Conservation (phyloP, 2,329 filamentous ascomycete genomes). For the Hypoxylon sp. region DNA sequence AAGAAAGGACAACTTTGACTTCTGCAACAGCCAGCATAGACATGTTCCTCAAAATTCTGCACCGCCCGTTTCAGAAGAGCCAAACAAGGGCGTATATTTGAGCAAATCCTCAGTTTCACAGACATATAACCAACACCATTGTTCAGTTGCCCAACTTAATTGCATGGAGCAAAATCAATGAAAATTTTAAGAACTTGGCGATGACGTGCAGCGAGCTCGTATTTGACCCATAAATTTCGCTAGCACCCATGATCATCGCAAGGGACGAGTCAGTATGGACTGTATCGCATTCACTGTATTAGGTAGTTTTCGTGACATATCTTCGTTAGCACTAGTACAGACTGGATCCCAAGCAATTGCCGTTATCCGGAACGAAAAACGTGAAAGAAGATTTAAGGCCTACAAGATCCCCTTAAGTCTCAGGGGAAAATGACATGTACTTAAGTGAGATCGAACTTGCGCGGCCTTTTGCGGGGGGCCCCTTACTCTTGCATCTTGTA, state of each 20-base stretch:
- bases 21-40: not conserved
- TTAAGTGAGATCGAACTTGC: slow-evolving; percentile 12
- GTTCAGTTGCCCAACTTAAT: slow-evolving; percentile 28
- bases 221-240: slow-evolving; percentile 41
- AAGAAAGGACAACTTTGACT: slow-evolving; percentile 6
- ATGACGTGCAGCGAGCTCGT: slow-evolving; percentile 43
- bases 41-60: slow-evolving; percentile 1
- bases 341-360: slow-evolving; percentile 17
- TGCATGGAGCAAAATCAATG: slow-evolving; percentile 17
- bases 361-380: slow-evolving; percentile 7
- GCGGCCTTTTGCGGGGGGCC: slow-evolving; percentile 27
- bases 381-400: not conserved
- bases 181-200: slow-evolving; percentile 29
- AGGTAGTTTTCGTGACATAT: slow-evolving; percentile 22
- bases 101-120: slow-evolving; percentile 22
- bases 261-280: slow-evolving; percentile 28
- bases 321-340: slow-evolving; percentile 15
- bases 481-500: slow-evolving; percentile 41
- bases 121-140: slow-evolving; percentile 6
- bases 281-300: slow-evolving; percentile 23
- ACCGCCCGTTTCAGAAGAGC: slow-evolving; percentile 14
- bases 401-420: not conserved
- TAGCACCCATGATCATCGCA: slow-evolving; percentile 35
- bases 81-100: slow-evolving; percentile 11
- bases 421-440: slow-evolving; percentile 4